Base-by-base conservation (phyloP, 345 rosid genomes). In the Erodium maritimum region DNA sequence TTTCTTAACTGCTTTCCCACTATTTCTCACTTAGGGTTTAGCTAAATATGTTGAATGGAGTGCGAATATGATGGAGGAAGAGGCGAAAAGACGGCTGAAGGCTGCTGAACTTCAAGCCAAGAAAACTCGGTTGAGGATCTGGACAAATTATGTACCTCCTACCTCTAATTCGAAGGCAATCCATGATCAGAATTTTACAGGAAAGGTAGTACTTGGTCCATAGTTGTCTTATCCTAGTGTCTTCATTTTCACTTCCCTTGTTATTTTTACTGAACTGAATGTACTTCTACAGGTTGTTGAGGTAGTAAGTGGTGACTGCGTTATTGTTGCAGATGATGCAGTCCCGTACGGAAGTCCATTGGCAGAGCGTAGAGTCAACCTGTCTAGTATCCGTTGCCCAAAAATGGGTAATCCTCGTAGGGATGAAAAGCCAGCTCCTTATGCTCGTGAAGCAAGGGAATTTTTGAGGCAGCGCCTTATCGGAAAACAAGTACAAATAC, bases 1-100 rank as follows among this genome's bases (percentile, higher is more conserved):
- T 50, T 48, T 59, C 62, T 19, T 42, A 13, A 59, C 46, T 61
- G 21, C 59, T 24, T 45, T 25, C 50, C 58, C 50, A 34, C 62
- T 25, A 58, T 10, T 42, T 55, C 19, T 13, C 24, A 23, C 19
- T 72, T 61, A 94, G 99, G 97, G 99, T 58, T 81, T 94, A 54
- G 97, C 97, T 63, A 87, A 86, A 77, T 94, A 73, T 75, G 88
- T 94, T 64, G 99, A 90, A 61, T 94, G 99, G 99, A 94, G 97
- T 72, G 99, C 95, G 23, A 90, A 82, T 72, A 79, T 83, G 95
- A 82, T 94, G 95, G 97, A 94, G 79, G 96, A 90, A 55, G 95
- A 89, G 60, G 86, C 91, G 57, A 90, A 80, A 70, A 80, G 80
- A 60, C 70, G 61, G 67, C 65, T 94, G 62, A 90, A 87, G 80